phyloP scores from a whole-genome alignment of 345 rosid species.

The Orychophragmus violaceus region DNA sequence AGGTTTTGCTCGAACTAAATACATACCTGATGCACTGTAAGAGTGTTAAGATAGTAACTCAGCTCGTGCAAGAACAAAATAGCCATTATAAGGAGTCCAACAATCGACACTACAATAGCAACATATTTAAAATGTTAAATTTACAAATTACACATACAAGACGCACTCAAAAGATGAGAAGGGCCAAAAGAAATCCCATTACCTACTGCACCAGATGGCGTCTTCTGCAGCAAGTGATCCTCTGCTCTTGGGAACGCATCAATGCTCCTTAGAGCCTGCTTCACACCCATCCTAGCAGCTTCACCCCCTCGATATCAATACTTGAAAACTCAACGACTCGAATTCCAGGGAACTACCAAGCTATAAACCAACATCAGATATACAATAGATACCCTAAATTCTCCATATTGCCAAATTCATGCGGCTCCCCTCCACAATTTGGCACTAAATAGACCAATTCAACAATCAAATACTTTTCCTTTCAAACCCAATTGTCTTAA shows the following conservation, averaged over 20 bases:
- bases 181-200: not conserved
- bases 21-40: conserved; percentile 85
- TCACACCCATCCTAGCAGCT: conserved; percentile 56
- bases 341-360: not conserved
- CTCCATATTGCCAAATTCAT: not conserved
- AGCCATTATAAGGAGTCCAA: conserved; percentile 82
- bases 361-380: not conserved
- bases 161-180: not conserved
- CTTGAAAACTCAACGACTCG: not conserved
- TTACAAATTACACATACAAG: not conserved
- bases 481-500: not conserved
- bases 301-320: not conserved
- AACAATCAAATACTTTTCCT: not conserved
- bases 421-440: not conserved
- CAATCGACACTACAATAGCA: conserved; percentile 58
- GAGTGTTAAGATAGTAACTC: conserved; percentile 67
- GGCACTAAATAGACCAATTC: not conserved
- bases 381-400: not conserved
- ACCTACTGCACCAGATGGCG: conserved; percentile 96
- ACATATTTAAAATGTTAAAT: not conserved
- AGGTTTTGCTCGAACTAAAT: not conserved
- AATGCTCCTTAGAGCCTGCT: conserved; percentile 71
- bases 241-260: conserved; percentile 98
- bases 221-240: conserved; percentile 88
- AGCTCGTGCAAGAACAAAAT: conserved; percentile 90